A percentile compares a stretch with the other conserved stretches of the same genome.
These are phyloP conservation scores for Arabidopsis lyrata DNA, from an alignment of 441 rosid species.

Conservation along the genomic window DNA sequence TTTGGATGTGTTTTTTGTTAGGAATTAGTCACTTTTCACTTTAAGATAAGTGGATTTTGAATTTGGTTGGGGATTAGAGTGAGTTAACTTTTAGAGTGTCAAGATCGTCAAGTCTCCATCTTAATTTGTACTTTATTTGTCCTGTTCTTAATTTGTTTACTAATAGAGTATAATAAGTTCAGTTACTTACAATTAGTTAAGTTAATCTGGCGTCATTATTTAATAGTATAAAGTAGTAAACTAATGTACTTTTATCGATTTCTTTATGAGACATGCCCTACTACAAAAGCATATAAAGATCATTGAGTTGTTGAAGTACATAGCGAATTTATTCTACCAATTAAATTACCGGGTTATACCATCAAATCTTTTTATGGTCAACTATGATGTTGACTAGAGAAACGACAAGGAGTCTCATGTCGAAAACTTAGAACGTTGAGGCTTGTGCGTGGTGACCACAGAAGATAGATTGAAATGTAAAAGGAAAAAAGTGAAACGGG, in stretches of 20 bases:
- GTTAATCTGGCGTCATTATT: not conserved
- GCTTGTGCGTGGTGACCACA: conserved; percentile 1
- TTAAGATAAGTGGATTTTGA: conserved; percentile 32
- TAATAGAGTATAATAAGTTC: conserved; percentile 14
- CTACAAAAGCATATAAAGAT: conserved; percentile 5
- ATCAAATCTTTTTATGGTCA: conserved; percentile 2
- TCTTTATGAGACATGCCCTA: not conserved
- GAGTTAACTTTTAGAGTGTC: conserved; percentile 33
- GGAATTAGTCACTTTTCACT: conserved; percentile 36
- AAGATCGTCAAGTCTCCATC: conserved; percentile 38
- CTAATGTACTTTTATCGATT: conserved; percentile 7
- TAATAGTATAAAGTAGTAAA: conserved; percentile 2
- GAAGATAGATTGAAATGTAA: not conserved
- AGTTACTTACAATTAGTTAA: conserved; percentile 20
- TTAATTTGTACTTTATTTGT: conserved; percentile 36
- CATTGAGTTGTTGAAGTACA: conserved; percentile 19
- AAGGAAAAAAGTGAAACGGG: not conserved
- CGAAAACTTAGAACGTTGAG: not conserved
- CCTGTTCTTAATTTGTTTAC: conserved; percentile 16
- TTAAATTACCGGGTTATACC: conserved; percentile 1
- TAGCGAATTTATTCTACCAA: conserved; percentile 4
- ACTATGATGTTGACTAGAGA: not conserved
- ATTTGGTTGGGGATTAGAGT: conserved; percentile 5
- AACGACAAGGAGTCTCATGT: conserved; percentile 13
- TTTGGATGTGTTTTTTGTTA: conserved; percentile 23